A percentile compares a stretch with the other conserved stretches of the same genome.
Conservation (phyloP, 495 filamentous ascomycete species). For the Darksidea phi region DNA sequence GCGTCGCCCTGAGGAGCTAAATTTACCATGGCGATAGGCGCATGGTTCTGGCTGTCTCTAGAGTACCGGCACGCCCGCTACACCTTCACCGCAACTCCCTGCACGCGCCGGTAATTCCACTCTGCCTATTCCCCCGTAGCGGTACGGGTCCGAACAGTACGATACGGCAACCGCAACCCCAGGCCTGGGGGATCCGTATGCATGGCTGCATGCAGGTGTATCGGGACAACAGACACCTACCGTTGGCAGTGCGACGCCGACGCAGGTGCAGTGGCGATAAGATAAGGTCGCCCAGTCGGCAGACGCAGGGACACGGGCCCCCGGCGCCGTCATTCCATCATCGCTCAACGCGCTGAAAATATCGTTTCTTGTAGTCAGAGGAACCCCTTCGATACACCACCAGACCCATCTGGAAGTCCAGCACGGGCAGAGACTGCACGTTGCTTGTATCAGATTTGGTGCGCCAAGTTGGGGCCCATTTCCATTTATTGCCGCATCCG, state of each 20-base stretch:
- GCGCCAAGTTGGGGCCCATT: too few relatives aligned
- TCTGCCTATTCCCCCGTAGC: too few relatives aligned
- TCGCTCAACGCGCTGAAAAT: not conserved
- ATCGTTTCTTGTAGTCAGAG: not conserved
- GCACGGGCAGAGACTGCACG: not conserved
- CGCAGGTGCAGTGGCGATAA: conserved; percentile 18
- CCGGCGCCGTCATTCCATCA: not conserved
- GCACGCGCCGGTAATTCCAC: not conserved
- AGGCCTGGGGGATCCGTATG: not conserved
- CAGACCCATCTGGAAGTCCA: not conserved
- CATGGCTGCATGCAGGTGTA: conserved; percentile 9
- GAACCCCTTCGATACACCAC: not conserved
- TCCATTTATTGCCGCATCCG: conserved; percentile 15
- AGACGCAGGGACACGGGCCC: not conserved
- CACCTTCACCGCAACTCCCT: not conserved
- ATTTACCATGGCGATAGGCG: conserved; percentile 5
- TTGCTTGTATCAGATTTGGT: not conserved
- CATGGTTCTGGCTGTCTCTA: not conserved
- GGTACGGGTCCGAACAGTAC: too few relatives aligned
- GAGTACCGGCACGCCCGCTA: not conserved
- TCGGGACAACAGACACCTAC: not conserved
- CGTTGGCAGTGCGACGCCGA: not conserved
- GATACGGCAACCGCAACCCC: too few relatives aligned
- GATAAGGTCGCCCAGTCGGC: conserved; percentile 19
- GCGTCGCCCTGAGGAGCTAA: not conserved